A percentile compares a stretch with the other conserved stretches of the same genome.
These are phyloP conservation scores for Candida berthetii DNA, from an alignment of 805 yeast species.

Conservation along the genomic window DNA sequence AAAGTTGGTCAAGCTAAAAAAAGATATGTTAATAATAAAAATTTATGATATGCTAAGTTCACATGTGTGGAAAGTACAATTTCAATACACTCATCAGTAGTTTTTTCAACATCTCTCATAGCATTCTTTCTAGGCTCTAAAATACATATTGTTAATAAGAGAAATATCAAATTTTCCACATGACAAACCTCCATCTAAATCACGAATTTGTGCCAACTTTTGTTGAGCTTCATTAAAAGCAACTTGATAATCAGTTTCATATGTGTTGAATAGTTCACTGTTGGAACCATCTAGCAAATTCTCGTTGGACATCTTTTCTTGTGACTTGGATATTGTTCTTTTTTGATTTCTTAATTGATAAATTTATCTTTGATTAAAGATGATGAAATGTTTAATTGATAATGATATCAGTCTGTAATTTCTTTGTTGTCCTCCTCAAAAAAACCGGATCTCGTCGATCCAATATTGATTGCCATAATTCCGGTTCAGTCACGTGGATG, in stretches of 20 bases:
- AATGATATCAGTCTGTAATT: no score
- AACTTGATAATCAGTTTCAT: conserved; percentile 43
- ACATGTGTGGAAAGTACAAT: conserved; percentile 27
- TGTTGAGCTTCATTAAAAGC: conserved; percentile 66
- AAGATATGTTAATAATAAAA: neutral
- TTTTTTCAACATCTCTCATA: conserved; percentile 54
- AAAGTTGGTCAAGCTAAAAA: conserved; percentile 70
- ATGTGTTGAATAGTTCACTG: conserved; percentile 21
- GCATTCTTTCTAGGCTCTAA: conserved; percentile 45
- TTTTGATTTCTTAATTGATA: neutral
- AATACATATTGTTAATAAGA: conserved; percentile 6
- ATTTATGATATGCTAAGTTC: neutral
- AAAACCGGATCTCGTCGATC: no score
- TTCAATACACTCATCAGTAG: conserved; percentile 77
- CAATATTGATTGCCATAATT: no score
- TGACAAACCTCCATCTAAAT: conserved; percentile 37
- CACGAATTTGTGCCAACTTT: conserved; percentile 49
- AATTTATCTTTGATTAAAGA: no score
- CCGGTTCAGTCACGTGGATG: no score
- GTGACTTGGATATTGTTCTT: no score
- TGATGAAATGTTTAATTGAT: no score
- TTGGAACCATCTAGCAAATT: conserved; percentile 15
- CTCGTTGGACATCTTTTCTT: conserved; percentile 15
- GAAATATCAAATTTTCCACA: no score
- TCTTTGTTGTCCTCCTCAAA: no score